Base-by-base conservation (phyloP, 441 rosid species). In the Melastoma candidum region DNA sequence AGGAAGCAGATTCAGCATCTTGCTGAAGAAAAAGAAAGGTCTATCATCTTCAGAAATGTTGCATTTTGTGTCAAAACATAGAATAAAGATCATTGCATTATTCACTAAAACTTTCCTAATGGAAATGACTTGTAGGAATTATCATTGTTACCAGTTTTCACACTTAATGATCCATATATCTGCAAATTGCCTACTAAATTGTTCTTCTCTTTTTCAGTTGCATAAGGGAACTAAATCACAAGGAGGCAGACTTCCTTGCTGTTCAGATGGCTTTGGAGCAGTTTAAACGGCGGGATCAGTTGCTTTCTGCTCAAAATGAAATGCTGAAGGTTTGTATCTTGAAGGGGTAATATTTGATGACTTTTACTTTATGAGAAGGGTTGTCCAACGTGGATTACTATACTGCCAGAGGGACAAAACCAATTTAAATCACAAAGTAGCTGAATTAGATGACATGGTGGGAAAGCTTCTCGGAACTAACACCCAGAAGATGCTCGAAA, bases 241-340 rank as follows among this genome's bases (percentile, higher is more conserved):
- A 77, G 71, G 84, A 71, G 51, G 73, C 92, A 64, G 90, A 84
- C 55, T 66, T 80, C 24, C 82, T 93, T 48, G 76, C 74, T 14
- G 67, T 81, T 24, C 80, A 82, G 68, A 71, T 93, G 67, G 60
- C 56, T 26, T 44, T 78, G 39, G 95, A 83, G 84, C 86, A 86
- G 63, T 85, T 84, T 64, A 72, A 78, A 61, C 89, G 87, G 74
- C 75, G 94, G 55, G 90, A 77, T 69, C 94, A 75, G 74, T 67
- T 88, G 68, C 95, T 85, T 54, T 73, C 83, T 7, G 82, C 85
- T 50, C 94, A 92, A 70, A 85, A 88, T 58, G 86, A 82, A 69
- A 78, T 92, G 92, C 63, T 92, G 58, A 88, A 92, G 82, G 95
- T 77, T 22, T 2, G 60, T 17, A 17, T 17, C 22, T 17, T 17